phyloP scores from a whole-genome alignment of 1,284 basidiomycete species.

The Stereum hirsutum region DNA sequence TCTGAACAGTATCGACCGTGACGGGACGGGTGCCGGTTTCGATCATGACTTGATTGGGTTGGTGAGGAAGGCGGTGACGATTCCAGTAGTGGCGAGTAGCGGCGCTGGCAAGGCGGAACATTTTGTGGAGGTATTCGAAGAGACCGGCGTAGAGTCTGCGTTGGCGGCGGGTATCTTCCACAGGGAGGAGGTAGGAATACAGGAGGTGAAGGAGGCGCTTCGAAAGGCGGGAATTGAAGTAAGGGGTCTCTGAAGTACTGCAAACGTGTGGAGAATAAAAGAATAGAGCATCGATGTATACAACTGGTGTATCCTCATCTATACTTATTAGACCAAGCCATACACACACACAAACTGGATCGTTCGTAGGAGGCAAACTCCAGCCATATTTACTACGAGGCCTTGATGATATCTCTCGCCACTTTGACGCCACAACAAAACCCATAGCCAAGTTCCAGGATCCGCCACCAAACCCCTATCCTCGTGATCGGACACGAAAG shows the following conservation, averaged over 20 bases:
- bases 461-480: too few species aligned
- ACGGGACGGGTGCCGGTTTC: conserved; percentile 91
- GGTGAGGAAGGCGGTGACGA: conserved; percentile 70
- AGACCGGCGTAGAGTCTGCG: conserved; percentile 84
- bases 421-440: too few species aligned
- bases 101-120: conserved; percentile 82
- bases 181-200: conserved; percentile 73
- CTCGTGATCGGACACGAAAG: too few species aligned
- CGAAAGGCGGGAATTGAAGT: conserved; percentile 41
- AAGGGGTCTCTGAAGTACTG: conserved; percentile 20
- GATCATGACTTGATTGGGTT: conserved; percentile 80
- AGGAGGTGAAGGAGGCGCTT: conserved; percentile 61
- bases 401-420: too few species aligned
- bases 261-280: too few species aligned
- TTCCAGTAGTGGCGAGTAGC: conserved; percentile 93
- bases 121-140: conserved; percentile 80
- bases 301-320: too few species aligned
- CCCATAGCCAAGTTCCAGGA: too few species aligned
- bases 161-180: conserved; percentile 98
- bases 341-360: too few species aligned
- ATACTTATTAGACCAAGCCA: too few species aligned
- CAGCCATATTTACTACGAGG: too few species aligned
- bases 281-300: too few species aligned
- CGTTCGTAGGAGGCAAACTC: too few species aligned
- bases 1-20: conserved; percentile 95